These are phyloP conservation scores for Fusarium devonianum DNA, from an alignment of 2,329 filamentous ascomycete genomes.

Conservation along the genomic window DNA sequence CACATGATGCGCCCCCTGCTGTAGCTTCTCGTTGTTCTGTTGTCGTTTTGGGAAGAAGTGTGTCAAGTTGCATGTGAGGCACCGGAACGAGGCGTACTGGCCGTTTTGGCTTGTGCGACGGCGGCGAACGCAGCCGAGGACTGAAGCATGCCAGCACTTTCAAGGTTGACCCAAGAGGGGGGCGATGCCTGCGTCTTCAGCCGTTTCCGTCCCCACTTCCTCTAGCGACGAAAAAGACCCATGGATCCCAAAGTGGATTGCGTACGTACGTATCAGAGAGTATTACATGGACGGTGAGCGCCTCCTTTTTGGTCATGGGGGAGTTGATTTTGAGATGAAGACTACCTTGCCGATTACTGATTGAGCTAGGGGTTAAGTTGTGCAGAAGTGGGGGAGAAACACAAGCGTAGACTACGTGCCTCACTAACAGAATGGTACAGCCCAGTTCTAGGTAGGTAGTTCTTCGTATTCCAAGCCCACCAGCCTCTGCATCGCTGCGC, in stretches of 20 bases:
- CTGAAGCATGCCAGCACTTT: background rate
- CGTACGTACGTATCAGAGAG: conserved; percentile 3
- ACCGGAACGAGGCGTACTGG: conserved; percentile 8
- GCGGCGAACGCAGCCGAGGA: conserved; percentile 6
- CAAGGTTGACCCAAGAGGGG: conserved; percentile 6
- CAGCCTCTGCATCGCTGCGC: conserved; percentile 18
- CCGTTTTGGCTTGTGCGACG: conserved; percentile 16
- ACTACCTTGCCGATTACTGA: background rate
- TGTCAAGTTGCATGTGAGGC: conserved; percentile 10
- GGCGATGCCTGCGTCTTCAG: conserved; percentile 25
- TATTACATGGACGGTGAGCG: conserved; percentile 22
- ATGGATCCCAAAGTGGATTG: conserved; percentile 6
- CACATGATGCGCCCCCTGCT: conserved; percentile 18
- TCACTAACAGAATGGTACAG: no score
- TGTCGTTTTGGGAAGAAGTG: conserved; percentile 4
- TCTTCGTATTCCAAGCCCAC: conserved; percentile 26
- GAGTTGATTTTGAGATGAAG: no score
- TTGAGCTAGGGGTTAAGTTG: conserved; percentile 9
- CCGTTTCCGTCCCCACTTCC: conserved; percentile 15
- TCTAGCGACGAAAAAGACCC: conserved; percentile 6
- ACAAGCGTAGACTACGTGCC: no score
- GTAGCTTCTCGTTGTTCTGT: conserved; percentile 19
- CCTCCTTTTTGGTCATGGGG: conserved; percentile 28
- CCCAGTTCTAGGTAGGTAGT: no score
- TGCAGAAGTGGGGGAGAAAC: conserved; percentile 20